A percentile compares a stretch with the other conserved stretches of the same genome.
Evolutionary conservation across 495 filamentous ascomycete species (phyloP).

Genomic region (Barbatosphaeria neglecta): DNA sequence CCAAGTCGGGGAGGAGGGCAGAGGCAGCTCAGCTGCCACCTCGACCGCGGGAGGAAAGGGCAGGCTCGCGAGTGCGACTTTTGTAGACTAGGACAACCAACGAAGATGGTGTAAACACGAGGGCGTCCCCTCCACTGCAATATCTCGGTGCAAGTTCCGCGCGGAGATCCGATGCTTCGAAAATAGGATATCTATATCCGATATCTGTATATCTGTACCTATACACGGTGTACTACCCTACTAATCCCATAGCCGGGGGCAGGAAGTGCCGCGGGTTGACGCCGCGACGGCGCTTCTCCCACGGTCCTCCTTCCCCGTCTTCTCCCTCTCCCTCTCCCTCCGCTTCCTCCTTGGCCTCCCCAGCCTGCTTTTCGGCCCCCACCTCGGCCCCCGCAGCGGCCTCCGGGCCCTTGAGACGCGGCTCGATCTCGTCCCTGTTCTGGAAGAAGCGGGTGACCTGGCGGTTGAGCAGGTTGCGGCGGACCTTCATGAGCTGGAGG

Average conservation of each 20-base stretch:
- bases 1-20: no score
- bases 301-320: neutral
- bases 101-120: no score
- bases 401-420: slow-evolving; percentile 2
- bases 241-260: neutral
- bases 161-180: no score
- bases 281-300: no score
- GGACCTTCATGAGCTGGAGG: slow-evolving; percentile 9
- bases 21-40: no score
- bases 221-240: neutral
- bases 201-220: no score
- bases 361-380: neutral
- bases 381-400: neutral
- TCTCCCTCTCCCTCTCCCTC: neutral
- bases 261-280: neutral
- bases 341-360: neutral
- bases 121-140: no score
- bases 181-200: no score
- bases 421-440: slow-evolving; percentile 7
- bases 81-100: no score
- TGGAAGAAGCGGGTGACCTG: slow-evolving; percentile 14
- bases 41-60: no score
- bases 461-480: slow-evolving; percentile 17
- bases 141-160: no score
- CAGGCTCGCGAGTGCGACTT: no score